phyloP scores from a whole-genome alignment of 208 protist species.

The Trypanosoma scelopori region DNA sequence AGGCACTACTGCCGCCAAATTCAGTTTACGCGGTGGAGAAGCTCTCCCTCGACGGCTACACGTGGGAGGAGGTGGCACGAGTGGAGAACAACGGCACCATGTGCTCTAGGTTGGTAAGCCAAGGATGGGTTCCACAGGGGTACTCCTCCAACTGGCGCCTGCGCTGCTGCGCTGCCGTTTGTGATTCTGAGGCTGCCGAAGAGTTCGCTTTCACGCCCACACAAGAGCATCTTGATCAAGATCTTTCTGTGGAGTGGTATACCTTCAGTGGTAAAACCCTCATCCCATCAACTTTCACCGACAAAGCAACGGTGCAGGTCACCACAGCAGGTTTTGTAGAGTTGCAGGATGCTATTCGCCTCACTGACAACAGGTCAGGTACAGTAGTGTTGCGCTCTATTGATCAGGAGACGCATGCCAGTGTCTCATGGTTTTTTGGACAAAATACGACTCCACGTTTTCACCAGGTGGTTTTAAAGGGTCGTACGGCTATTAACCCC shows the following conservation, averaged over 20 bases:
- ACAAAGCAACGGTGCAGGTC: conserved; percentile 33
- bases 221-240: neutral
- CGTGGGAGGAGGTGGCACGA: conserved; percentile 49
- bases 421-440: conserved; percentile 24
- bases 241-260: conserved; percentile 46
- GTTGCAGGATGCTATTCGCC: conserved; percentile 20
- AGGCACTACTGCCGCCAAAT: conserved; percentile 42
- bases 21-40: conserved; percentile 65
- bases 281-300: conserved; percentile 26
- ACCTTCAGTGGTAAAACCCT: conserved; percentile 27
- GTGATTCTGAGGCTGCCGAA: neutral
- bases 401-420: neutral
- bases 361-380: conserved; percentile 16
- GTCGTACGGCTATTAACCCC: conserved; percentile 2
- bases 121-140: conserved; percentile 36
- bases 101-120: conserved; percentile 14
- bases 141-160: conserved; percentile 65
- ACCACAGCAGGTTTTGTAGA: conserved; percentile 45
- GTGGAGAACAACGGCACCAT: conserved; percentile 31
- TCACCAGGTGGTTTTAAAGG: conserved; percentile 23
- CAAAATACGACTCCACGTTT: conserved; percentile 8
- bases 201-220: neutral
- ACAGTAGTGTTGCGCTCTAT: conserved; percentile 26
- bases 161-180: conserved; percentile 15
- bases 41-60: conserved; percentile 58